Evolutionary conservation across 257 asterid species (phyloP).

Genomic region (Solanum peruvianum): DNA sequence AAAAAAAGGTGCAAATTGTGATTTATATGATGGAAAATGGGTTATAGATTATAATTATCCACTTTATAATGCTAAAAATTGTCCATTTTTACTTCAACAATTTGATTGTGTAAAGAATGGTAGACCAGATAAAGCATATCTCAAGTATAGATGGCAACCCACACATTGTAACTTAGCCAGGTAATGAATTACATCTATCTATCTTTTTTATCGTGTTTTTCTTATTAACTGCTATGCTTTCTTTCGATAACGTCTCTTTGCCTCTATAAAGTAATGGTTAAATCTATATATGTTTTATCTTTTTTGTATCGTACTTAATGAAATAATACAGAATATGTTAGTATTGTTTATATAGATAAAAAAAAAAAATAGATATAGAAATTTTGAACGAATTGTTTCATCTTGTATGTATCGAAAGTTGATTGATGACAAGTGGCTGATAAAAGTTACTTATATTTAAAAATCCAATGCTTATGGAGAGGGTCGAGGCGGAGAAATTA

Average conservation of each 20-base stretch:
- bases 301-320: too few species aligned
- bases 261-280: too few species aligned
- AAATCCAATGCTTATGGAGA: not conserved
- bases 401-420: not conserved
- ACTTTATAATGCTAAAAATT: slow-evolving; percentile 2
- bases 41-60: slow-evolving; percentile 14
- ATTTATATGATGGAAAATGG: slow-evolving; percentile 20
- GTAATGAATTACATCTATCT: not conserved
- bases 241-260: too few species aligned
- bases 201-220: not conserved
- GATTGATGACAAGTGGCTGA: not conserved
- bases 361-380: fast-evolving
- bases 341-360: fast-evolving
- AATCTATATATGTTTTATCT: fast-evolving
- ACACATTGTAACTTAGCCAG: slow-evolving; percentile 10
- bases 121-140: slow-evolving; percentile 8
- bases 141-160: slow-evolving; percentile 27
- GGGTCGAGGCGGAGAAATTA: not conserved
- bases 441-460: not conserved
- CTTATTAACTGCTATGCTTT: not conserved
- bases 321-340: too few species aligned
- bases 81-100: slow-evolving; percentile 12
- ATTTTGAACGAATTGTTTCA: not conserved
- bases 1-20: not conserved
- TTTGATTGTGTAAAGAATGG: slow-evolving; percentile 22